Conservation (phyloP, 140 eudicot genomes). For the Artemisia princeps region DNA sequence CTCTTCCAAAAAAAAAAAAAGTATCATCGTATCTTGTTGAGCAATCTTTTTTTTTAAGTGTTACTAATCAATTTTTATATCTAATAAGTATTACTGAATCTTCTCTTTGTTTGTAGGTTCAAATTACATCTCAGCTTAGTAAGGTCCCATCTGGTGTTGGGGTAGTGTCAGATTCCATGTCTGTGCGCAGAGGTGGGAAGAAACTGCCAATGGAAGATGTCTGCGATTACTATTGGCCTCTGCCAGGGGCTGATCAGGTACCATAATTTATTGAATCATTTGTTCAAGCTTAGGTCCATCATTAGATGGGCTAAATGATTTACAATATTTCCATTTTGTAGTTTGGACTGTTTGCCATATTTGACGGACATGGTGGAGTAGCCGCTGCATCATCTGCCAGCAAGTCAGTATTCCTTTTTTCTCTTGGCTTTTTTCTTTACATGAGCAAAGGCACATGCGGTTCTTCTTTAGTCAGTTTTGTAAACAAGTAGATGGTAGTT, state of each 20-base stretch:
- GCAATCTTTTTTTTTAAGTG: too few species aligned
- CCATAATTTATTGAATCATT: slow-evolving; percentile 13
- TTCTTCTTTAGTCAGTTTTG: not conserved
- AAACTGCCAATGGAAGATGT: slow-evolving; percentile 97
- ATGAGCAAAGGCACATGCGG: not conserved
- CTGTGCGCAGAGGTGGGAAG: slow-evolving; percentile 83
- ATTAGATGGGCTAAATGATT: slow-evolving; percentile 14
- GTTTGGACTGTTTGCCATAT: slow-evolving; percentile 89
- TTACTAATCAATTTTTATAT: too few species aligned
- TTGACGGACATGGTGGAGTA: slow-evolving; percentile 98
- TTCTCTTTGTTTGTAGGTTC: slow-evolving; percentile 45
- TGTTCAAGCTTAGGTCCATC: slow-evolving; percentile 15
- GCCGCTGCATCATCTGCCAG: slow-evolving; percentile 87
- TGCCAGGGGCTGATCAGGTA: slow-evolving; percentile 78
- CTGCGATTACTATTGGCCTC: slow-evolving; percentile 75
- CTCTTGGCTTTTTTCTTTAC: not conserved
- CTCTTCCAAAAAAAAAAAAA: too few species aligned
- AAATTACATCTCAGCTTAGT: slow-evolving; percentile 46
- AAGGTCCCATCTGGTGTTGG: slow-evolving; percentile 76
- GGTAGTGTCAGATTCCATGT: slow-evolving; percentile 85
- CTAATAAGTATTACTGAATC: not conserved
- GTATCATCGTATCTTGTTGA: too few species aligned
- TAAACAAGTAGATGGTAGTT: not conserved
- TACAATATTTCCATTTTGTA: slow-evolving; percentile 27
- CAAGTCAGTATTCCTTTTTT: slow-evolving; percentile 61